Evolutionary conservation across 2,329 filamentous ascomycete species (phyloP).

Genomic region (Colletotrichum graminicola): DNA sequence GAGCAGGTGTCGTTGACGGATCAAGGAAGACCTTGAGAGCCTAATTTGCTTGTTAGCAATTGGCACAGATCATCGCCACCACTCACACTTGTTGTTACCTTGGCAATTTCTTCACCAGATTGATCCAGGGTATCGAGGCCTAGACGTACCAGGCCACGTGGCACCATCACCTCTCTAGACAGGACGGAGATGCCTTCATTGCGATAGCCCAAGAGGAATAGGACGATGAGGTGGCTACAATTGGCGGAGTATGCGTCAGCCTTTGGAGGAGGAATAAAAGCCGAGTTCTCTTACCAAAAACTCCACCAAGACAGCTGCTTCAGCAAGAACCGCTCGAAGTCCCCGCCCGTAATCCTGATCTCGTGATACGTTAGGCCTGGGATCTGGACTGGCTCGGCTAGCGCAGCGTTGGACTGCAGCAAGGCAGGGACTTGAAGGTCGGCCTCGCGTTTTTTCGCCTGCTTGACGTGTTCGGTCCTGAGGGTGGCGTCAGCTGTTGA

Average conservation of each 20-base stretch:
- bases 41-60: slow-evolving; percentile 42
- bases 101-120: slow-evolving; percentile 71
- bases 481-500: slow-evolving; percentile 25
- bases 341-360: slow-evolving; percentile 80
- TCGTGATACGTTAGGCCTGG: slow-evolving; percentile 72
- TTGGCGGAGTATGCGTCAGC: slow-evolving; percentile 11
- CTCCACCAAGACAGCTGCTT: slow-evolving; percentile 76
- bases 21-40: slow-evolving; percentile 64
- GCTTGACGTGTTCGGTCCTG: slow-evolving; percentile 80
- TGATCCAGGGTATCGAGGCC: slow-evolving; percentile 77
- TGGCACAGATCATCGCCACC: not conserved
- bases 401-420: slow-evolving; percentile 62
- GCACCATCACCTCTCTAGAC: slow-evolving; percentile 76
- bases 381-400: slow-evolving; percentile 71
- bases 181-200: slow-evolving; percentile 78
- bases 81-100: slow-evolving; percentile 48
- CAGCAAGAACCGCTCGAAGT: slow-evolving; percentile 77
- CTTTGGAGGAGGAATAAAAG: slow-evolving; percentile 13
- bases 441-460: slow-evolving; percentile 70
- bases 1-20: slow-evolving; percentile 65
- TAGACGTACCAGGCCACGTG: slow-evolving; percentile 78
- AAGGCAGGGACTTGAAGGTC: slow-evolving; percentile 59
- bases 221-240: slow-evolving; percentile 67
- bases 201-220: slow-evolving; percentile 76
- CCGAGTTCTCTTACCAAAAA: slow-evolving; percentile 63